phyloP scores from a whole-genome alignment of 768 basidiomycete genomes.

The Tricholoma bakamatsutake region DNA sequence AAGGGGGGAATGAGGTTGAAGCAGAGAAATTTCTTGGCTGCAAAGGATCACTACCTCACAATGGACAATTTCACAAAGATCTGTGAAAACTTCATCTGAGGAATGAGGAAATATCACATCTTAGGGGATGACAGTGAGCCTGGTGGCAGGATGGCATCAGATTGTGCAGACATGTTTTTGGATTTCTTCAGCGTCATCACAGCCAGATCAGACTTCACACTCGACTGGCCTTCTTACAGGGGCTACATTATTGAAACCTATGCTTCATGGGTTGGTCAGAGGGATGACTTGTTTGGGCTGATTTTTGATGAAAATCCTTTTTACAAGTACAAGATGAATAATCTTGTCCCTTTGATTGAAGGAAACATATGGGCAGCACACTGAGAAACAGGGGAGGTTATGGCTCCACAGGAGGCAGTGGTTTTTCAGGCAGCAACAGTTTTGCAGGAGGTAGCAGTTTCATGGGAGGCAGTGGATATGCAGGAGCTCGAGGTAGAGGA shows the following conservation, averaged over 20 bases:
- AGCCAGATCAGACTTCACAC: background rate
- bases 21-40: background rate
- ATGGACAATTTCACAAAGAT: background rate
- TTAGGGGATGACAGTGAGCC: background rate
- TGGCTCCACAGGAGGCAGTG: no score
- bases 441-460: no score
- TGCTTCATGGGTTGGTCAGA: background rate
- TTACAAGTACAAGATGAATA: no score
- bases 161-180: background rate
- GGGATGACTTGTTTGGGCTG: background rate
- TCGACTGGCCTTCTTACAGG: background rate
- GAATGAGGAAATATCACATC: background rate
- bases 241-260: background rate
- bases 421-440: no score
- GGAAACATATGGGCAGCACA: background rate
- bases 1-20: background rate
- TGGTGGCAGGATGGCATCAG: background rate
- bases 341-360: background rate
- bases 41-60: background rate
- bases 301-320: no score
- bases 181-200: background rate
- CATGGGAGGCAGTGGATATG: background rate
- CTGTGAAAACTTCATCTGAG: background rate
- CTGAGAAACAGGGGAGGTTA: no score
- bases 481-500: background rate